These are phyloP conservation scores for Saussurea involucrata DNA, from an alignment of 129 eudicot genomes.

Conservation along the genomic window DNA sequence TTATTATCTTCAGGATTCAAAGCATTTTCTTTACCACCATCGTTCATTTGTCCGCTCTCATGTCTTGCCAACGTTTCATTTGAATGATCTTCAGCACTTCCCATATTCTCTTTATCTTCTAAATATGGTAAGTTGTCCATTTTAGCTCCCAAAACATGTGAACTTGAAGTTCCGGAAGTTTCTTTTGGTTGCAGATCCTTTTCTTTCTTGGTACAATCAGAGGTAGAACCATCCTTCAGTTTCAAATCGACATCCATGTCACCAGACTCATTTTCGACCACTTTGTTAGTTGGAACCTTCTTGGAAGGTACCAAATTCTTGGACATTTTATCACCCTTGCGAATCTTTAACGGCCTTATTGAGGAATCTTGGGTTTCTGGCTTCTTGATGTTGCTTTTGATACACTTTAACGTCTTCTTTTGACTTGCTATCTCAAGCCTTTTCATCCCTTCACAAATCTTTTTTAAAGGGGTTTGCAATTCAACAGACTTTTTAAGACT, in stretches of 20 bases:
- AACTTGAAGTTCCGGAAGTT: constrained; percentile 1
- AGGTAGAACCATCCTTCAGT: constrained; percentile 18
- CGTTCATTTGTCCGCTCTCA: constrained; percentile 19
- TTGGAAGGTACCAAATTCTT: constrained; percentile 10
- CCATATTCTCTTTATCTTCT: constrained; percentile 31
- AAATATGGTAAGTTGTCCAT: not conserved
- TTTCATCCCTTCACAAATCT: constrained; percentile 69
- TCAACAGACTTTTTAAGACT: constrained; percentile 51
- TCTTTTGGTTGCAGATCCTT: constrained; percentile 16
- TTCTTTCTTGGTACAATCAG: not conserved
- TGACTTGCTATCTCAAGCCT: constrained; percentile 65
- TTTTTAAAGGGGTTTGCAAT: constrained; percentile 57
- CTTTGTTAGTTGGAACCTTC: constrained; percentile 12
- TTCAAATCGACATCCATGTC: constrained; percentile 12
- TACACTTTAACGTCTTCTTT: constrained; percentile 46
- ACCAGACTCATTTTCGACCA: constrained; percentile 18
- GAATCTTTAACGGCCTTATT: constrained; percentile 19
- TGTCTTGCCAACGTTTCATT: constrained; percentile 22
- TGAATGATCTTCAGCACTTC: constrained; percentile 4
- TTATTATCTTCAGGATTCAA: constrained; percentile 39
- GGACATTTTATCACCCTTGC: constrained; percentile 23
- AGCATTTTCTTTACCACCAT: constrained; percentile 73
- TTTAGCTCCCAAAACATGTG: constrained; percentile 25
- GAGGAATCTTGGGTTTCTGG: constrained; percentile 21
- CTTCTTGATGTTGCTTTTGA: constrained; percentile 15